Base-by-base conservation (phyloP, 169 alveolate species). In the Plasmodium ovale region DNA sequence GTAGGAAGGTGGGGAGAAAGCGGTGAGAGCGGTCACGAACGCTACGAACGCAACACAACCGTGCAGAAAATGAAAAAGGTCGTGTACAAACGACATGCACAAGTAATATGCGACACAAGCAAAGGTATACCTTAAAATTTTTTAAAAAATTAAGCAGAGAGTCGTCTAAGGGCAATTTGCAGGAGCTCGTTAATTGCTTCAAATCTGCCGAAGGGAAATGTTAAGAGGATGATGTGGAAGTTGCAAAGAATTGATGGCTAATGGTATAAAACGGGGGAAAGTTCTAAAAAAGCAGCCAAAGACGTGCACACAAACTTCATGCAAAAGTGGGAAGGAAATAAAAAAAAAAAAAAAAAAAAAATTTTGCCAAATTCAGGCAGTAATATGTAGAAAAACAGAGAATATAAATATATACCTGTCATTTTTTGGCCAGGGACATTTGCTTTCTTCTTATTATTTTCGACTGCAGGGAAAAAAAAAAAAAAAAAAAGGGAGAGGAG, bases 81-180 rank as follows among this genome's bases (percentile, higher is more conserved):
- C 0, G 19, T 33, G 19, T 16, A 23, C 35, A 5, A 53, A 53
- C n/a, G 53, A 31, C 2, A 58, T 25, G 37, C 37, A 58, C n/a
- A 58, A 23, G 1, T 16, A 42, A 42, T 37, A 67, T 9, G 2
- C 10, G 2, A 47, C 29, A 49, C 12, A 51, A n/a, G 16, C 1
- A 70, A 10, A 70, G 19, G 0, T 31, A 31, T 72, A 72, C 87
- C 56, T 79, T 79, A 59, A 79, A 79, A 42, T 79, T 79, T 56
- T 79, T 79, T 33, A 79, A 56, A 53, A 79, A 79, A 21, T 79
- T 79, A 27, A 79, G 39, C 12, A 79, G 37, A 25, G 89, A 79
- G 27, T 79, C 89, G 44, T 79, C 89, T 31, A 79, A 39, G 69
- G 89, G 89, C 19, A 79, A 54, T 69, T 79, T 79, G 64, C 89